These are phyloP conservation scores for Ascochyta clinopodiicola DNA, from an alignment of 2,329 filamentous ascomycete genomes.

Conservation along the genomic window DNA sequence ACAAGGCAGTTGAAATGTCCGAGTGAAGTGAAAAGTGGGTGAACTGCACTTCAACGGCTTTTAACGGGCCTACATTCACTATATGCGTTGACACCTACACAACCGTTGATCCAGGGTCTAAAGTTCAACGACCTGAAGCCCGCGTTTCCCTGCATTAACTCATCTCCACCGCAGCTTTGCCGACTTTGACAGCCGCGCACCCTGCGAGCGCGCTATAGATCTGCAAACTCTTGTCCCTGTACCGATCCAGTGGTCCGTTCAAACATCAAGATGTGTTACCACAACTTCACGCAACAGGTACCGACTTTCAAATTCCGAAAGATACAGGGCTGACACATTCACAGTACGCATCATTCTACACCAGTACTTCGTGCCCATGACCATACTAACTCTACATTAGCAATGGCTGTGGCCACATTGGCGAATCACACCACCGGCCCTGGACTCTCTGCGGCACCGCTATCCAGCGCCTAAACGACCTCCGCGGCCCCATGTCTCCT, in stretches of 20 bases:
- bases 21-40: constrained; percentile 1
- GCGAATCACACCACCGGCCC: constrained; percentile 29
- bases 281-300: constrained; percentile 43
- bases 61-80: constrained; percentile 1
- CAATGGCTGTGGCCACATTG: constrained; percentile 45
- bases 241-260: neutral
- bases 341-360: neutral
- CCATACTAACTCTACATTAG: neutral
- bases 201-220: neutral
- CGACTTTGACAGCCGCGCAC: neutral
- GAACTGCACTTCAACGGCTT: neutral
- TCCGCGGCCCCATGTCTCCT: constrained; percentile 40
- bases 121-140: neutral
- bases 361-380: neutral
- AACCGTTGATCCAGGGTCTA: neutral
- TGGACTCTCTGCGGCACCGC: constrained; percentile 41
- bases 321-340: neutral
- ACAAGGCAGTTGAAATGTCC: constrained; percentile 13
- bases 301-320: neutral
- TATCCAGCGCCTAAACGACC: constrained; percentile 27
- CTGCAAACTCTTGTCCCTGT: neutral
- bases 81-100: constrained; percentile 6
- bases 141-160: constrained; percentile 5
- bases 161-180: neutral
- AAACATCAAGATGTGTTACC: constrained; percentile 33